Percentiles rank a stretch among this genome's conserved stretches.
Evolutionary conservation across 1,139 yeast species (phyloP).

Genomic region (Taphrina pruni): DNA sequence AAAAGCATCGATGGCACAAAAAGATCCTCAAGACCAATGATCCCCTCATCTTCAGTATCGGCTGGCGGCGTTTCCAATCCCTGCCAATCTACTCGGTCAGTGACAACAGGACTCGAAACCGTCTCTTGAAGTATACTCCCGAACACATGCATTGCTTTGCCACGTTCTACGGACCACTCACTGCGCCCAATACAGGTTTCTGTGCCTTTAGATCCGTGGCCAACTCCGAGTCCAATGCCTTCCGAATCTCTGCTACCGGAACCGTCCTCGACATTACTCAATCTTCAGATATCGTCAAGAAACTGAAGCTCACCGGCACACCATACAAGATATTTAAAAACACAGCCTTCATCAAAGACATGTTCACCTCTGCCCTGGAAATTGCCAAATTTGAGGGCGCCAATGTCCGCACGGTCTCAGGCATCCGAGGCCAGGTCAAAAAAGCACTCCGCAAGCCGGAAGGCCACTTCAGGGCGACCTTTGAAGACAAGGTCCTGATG

Average conservation of each 20-base stretch:
- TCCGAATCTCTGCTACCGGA: slow-evolving; percentile 98
- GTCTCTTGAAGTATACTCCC: slow-evolving; percentile 98
- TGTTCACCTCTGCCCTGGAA: slow-evolving; percentile 91
- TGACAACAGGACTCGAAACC: slow-evolving; percentile 94
- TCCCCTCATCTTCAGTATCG: slow-evolving; percentile 88
- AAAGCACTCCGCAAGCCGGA: slow-evolving; percentile 93
- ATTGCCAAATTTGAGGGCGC: slow-evolving; percentile 99
- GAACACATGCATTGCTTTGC: slow-evolving; percentile 98
- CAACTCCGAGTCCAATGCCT: slow-evolving; percentile 74
- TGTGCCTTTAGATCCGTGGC: slow-evolving; percentile 93
- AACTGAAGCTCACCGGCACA: slow-evolving; percentile 90
- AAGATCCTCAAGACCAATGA: slow-evolving; percentile 94
- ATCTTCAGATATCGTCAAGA: slow-evolving; percentile 89
- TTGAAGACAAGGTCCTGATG: slow-evolving; percentile 92
- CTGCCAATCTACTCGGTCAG: slow-evolving; percentile 94
- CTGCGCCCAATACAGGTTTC: slow-evolving; percentile 96
- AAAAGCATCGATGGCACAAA: slow-evolving; percentile 99
- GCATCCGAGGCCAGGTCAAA: slow-evolving; percentile 96
- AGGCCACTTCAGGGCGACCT: slow-evolving; percentile 97
- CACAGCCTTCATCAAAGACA: slow-evolving; percentile 95
- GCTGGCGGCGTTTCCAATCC: slow-evolving; percentile 99
- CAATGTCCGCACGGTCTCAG: slow-evolving; percentile 91
- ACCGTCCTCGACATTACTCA: slow-evolving; percentile 89
- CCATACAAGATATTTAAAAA: slow-evolving; percentile 93
- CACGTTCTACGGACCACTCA: slow-evolving; percentile 94